Base-by-base conservation (phyloP, 1,284 basidiomycete species). In the Ceratobasidium theobromae region DNA sequence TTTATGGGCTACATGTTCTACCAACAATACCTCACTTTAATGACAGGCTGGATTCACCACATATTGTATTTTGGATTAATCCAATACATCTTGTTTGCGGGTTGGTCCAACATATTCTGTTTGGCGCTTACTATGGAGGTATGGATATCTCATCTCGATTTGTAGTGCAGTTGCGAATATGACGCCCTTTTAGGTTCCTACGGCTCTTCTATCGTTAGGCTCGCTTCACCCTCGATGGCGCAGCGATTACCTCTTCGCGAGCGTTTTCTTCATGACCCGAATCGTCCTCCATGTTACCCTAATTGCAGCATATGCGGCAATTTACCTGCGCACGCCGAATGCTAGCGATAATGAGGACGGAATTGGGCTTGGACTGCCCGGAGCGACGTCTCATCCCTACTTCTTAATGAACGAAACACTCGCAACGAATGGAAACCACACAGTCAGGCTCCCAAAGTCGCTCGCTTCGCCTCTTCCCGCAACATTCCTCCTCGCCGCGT, bases 31-130 rank as follows among this genome's bases (percentile, higher is more conserved):
- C 71, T 86, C 49, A 80, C 78, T 28, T 54, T 84, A 0, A 72
- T 84, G 23, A 84, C 83, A 1, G 85, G 85, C 4, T 86, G 85
- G 85, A 74, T 84, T 27, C 85, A 86, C 70, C 85, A 86, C 72
- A 74, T 76, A 0, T 73, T 80, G 9, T 86, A 86, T 71, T 73
- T 84, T 41, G 73, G 76, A 28, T 72, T 86, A 18, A 80, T 83
- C 68, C 76, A 82, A 48, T 74, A 80, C 69, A 72, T 80, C 1
- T 73, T 80, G 21, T 74, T 77, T 38, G 70, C 72, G 4, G 72
- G 70, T 1, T 80, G 79, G 77, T 73, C 78, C 3, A 78, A 81
- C 53, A 74, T 85, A 14, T 86, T 86, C 70, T 76, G 79, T 49
- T 70, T 82, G 11, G 78, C 74, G 3, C 77, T 78, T 1, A 69